Conservation (phyloP, 176 grass and related monocot genomes). For the Eleusine coracana region DNA sequence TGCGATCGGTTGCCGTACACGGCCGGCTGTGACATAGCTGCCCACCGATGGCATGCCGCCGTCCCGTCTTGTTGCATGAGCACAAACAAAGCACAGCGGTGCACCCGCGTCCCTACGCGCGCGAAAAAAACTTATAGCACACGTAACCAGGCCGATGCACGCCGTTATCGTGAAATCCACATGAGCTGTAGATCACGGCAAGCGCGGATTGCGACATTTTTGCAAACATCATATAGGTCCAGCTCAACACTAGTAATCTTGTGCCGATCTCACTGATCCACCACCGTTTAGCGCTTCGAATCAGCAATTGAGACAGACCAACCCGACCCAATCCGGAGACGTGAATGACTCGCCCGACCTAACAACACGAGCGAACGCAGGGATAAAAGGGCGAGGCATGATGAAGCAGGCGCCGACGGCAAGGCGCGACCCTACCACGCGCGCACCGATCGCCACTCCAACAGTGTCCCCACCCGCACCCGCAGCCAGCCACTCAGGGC, state of each 20-base stretch:
- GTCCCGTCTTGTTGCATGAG: not conserved
- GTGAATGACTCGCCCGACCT: not conserved
- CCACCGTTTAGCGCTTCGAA: not conserved
- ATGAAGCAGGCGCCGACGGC: too few relatives aligned
- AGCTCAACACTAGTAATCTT: not conserved
- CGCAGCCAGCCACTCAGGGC: not conserved
- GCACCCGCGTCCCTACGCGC: not conserved
- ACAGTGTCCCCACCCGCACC: not conserved
- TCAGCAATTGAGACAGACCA: not conserved
- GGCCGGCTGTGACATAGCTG: not conserved
- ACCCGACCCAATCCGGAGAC: constrained; percentile 7
- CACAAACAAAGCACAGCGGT: not conserved
- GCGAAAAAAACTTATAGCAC: not conserved
- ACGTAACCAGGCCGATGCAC: not conserved
- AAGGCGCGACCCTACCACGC: not conserved
- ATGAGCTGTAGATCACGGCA: too few relatives aligned
- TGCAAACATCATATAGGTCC: not conserved
- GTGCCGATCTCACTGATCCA: not conserved
- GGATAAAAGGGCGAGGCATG: not conserved
- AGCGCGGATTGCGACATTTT: not conserved
- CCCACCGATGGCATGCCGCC: not conserved
- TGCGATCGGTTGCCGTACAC: not conserved
- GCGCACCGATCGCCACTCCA: not conserved
- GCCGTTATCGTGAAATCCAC: not conserved
- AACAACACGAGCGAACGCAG: not conserved